Percentiles rank a stretch among this genome's conserved stretches.
phyloP scores from a whole-genome alignment of 108 stramenopile species.

The Hondaea fermentalgiana region DNA sequence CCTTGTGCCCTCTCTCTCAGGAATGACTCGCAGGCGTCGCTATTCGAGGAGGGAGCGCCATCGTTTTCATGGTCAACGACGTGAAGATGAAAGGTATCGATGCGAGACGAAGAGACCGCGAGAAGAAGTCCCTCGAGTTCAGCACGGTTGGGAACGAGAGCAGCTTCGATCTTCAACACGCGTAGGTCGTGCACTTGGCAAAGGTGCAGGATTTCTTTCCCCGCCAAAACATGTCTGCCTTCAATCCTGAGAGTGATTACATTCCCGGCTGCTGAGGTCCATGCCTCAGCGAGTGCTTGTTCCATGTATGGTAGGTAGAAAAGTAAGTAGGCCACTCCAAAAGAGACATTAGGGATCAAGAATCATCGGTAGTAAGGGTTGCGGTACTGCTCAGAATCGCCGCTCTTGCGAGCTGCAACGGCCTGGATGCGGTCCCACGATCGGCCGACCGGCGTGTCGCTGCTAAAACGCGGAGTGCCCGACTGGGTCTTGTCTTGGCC shows the following conservation, averaged over 20 bases:
- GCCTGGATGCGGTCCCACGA: constrained; percentile 13
- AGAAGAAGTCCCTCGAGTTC: not conserved
- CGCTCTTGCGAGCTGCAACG: not conserved
- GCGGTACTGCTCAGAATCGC: not conserved
- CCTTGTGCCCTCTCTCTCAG: too few species aligned
- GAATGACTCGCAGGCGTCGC: too few species aligned
- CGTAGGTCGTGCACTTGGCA: too few species aligned
- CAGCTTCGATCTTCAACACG: too few species aligned
- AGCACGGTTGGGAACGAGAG: too few species aligned
- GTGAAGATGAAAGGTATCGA: not conserved
- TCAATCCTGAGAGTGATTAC: too few species aligned
- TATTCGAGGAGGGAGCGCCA: too few species aligned
- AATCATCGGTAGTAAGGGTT: not conserved
- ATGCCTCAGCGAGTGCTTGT: too few species aligned
- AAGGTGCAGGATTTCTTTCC: too few species aligned
- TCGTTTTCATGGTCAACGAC: too few species aligned
- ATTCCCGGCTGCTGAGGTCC: too few species aligned
- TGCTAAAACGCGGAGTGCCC: not conserved
- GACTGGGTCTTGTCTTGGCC: not conserved
- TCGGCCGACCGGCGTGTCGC: not conserved
- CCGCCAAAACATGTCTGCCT: too few species aligned
- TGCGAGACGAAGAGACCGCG: not conserved
- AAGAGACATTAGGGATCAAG: not conserved
- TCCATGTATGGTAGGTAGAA: not conserved
- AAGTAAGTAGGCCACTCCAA: not conserved